These are phyloP conservation scores for Saccharomycopsis phalli DNA, from an alignment of 1,139 yeast species.

Conservation along the genomic window DNA sequence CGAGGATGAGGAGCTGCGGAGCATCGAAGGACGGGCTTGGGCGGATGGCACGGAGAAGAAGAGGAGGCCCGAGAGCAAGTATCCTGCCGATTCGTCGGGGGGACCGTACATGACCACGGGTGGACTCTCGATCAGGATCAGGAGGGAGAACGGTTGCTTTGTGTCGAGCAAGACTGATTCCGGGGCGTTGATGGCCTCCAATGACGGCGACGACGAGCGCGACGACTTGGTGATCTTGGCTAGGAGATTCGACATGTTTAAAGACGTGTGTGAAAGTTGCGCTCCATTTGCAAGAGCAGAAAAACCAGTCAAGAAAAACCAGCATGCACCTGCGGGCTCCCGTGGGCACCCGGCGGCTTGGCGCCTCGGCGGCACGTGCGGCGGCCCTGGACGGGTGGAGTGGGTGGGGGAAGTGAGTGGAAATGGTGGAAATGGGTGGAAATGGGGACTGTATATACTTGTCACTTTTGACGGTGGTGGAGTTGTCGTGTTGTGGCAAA, in stretches of 20 bases:
- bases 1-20: not conserved
- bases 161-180: constrained; percentile 6
- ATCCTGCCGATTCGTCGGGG: constrained; percentile 75
- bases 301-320: too few species aligned
- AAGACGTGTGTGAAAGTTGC: too few species aligned
- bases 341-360: too few species aligned
- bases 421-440: too few species aligned
- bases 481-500: too few species aligned
- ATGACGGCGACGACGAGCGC: constrained; percentile 1
- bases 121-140: constrained; percentile 75
- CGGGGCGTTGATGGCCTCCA: constrained; percentile 2
- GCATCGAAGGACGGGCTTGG: constrained; percentile 4
- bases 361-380: too few species aligned
- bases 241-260: constrained; percentile 1
- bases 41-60: constrained; percentile 24
- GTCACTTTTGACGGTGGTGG: too few species aligned
- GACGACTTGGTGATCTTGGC: constrained; percentile 6
- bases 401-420: too few species aligned
- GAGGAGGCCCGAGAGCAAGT: constrained; percentile 71
- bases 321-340: too few species aligned
- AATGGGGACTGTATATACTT: too few species aligned
- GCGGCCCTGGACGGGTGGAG: too few species aligned
- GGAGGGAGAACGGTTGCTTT: constrained; percentile 37
- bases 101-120: constrained; percentile 80
- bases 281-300: too few species aligned